Percentiles rank a stretch among this genome's conserved stretches.
Evolutionary conservation across 2,329 filamentous ascomycete genomes (phyloP).

Genomic region (Verticillium longisporum): DNA sequence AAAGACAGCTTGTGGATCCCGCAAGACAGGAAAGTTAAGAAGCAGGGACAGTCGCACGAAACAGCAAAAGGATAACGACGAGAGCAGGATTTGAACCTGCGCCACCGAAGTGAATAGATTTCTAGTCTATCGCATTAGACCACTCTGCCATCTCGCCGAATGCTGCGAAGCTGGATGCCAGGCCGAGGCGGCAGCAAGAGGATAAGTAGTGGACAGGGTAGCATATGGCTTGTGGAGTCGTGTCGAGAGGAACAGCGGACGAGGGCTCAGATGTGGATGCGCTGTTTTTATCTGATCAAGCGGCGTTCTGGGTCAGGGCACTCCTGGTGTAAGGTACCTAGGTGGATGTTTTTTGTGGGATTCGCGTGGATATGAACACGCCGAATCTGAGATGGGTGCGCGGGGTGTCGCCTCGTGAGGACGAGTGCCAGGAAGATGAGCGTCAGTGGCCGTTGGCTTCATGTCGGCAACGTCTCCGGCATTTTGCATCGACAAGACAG

Average conservation of each 20-base stretch:
- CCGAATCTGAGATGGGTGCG: not conserved
- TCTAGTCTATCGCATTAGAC: not conserved
- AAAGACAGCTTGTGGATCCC: not conserved
- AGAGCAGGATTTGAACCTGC: not conserved
- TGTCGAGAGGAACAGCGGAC: not conserved
- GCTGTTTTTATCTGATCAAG: not conserved
- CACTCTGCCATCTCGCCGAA: not conserved
- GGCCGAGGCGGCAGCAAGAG: not conserved
- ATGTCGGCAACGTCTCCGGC: not conserved
- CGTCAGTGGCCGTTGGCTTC: not conserved
- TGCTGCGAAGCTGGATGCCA: not conserved
- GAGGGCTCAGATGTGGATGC: not conserved
- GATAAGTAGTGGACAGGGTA: not conserved
- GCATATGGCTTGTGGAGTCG: not conserved
- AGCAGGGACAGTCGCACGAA: too few relatives aligned
- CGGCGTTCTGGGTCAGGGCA: not conserved
- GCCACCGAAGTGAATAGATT: not conserved
- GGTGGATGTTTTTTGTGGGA: not conserved
- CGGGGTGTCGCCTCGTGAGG: not conserved
- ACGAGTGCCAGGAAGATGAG: not conserved
- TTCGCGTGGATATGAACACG: not conserved
- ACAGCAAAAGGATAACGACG: too few relatives aligned
- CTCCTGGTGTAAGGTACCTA: not conserved
- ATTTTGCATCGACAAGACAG: not conserved
- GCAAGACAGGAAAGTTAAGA: too few relatives aligned